A percentile compares a stretch with the other conserved stretches of the same genome.
phyloP scores from a whole-genome alignment of 257 asterid species.

The Mentha longifolia region DNA sequence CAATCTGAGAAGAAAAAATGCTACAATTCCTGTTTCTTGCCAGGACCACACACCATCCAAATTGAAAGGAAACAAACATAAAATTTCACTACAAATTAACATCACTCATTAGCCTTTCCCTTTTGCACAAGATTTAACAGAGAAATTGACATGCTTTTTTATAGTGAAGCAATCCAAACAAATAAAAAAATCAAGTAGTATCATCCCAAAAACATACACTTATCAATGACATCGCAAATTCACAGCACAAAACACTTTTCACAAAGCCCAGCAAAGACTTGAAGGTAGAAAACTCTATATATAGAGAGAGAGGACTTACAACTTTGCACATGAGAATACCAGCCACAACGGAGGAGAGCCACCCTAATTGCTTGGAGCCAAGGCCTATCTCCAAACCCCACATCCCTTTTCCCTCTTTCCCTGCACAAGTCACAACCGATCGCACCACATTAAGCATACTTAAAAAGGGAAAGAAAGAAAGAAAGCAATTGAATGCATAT shows the following conservation, averaged over 20 bases:
- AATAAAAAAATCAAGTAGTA: background rate
- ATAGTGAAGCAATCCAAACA: constrained; percentile 6
- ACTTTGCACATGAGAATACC: constrained; percentile 81
- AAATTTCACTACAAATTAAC: background rate
- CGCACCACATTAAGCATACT: background rate
- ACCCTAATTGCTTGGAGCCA: constrained; percentile 51
- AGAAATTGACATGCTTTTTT: constrained; percentile 29
- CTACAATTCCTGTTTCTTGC: background rate
- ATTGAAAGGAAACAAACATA: constrained; percentile 7
- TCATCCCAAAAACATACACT: background rate
- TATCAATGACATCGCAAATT: background rate
- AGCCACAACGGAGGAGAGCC: constrained; percentile 58
- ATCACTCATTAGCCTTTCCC: background rate
- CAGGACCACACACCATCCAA: constrained; percentile 7
- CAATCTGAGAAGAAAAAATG: background rate
- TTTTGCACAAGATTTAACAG: background rate
- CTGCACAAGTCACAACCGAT: constrained; percentile 21
- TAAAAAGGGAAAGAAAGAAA: background rate
- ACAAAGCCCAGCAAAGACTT: constrained; percentile 3
- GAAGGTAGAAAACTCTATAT: background rate
- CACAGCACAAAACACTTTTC: background rate
- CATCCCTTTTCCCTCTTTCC: constrained; percentile 34
- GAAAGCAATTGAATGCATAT: background rate
- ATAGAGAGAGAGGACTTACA: constrained; percentile 46
- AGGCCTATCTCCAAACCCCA: constrained; percentile 43